Percentiles rank a stretch among this genome's conserved stretches.
phyloP scores from a whole-genome alignment of 805 yeast genomes.

The Saturnispora mendoncae region DNA sequence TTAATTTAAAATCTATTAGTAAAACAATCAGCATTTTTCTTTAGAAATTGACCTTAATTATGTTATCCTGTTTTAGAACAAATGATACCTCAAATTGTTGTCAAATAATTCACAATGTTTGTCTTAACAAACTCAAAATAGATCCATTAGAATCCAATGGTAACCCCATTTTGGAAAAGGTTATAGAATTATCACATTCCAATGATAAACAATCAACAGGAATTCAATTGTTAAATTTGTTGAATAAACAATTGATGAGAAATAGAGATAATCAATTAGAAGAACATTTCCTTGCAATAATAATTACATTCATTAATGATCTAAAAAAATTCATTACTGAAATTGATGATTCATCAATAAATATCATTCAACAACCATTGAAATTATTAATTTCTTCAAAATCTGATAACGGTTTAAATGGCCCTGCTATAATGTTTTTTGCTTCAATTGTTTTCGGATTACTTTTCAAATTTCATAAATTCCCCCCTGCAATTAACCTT shows the following conservation, averaged over 20 bases:
- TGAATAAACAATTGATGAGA: background rate
- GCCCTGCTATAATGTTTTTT: conserved; percentile 41
- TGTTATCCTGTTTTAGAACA: no score
- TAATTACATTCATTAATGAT: conserved; percentile 3
- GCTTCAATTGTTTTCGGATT: conserved; percentile 60
- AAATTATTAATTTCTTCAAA: conserved; percentile 74
- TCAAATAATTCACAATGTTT: no score
- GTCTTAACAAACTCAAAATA: no score
- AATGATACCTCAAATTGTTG: no score
- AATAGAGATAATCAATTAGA: background rate
- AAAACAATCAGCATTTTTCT: no score
- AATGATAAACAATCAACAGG: background rate
- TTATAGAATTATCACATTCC: background rate
- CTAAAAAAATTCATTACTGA: background rate
- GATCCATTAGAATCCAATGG: no score
- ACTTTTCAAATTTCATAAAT: conserved; percentile 56
- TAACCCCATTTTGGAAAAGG: no score
- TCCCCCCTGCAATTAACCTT: conserved; percentile 65
- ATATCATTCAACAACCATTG: conserved; percentile 56
- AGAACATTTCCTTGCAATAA: background rate
- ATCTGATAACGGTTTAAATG: conserved; percentile 33
- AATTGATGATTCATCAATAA: conserved; percentile 22
- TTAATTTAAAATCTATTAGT: no score
- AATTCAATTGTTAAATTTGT: background rate
- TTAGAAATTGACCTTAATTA: no score